phyloP scores from a whole-genome alignment of 345 rosid species.

The Arabidopsis suecica region DNA sequence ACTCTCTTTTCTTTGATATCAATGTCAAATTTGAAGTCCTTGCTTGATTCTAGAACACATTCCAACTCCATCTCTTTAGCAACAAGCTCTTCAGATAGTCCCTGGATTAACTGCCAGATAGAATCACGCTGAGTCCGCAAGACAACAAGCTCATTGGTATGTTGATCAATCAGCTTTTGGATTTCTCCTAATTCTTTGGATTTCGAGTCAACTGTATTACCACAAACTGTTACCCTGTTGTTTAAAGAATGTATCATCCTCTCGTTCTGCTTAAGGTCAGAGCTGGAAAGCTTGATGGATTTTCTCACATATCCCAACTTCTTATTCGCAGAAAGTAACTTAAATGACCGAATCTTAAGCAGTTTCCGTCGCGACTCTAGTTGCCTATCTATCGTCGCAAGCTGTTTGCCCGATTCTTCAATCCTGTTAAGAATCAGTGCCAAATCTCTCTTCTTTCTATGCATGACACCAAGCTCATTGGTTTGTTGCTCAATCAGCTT shows the following conservation, averaged over 20 bases:
- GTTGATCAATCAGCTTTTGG: conserved; percentile 27
- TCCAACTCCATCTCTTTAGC: conserved; percentile 30
- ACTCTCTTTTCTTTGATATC: conserved; percentile 24
- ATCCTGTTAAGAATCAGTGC: neutral
- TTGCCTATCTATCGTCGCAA: conserved; percentile 5
- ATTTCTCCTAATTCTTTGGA: conserved; percentile 23
- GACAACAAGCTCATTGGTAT: conserved; percentile 19
- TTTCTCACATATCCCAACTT: conserved; percentile 20
- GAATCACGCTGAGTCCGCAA: conserved; percentile 8
- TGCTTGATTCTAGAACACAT: conserved; percentile 18
- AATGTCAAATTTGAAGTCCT: neutral
- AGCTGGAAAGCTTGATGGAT: conserved; percentile 1
- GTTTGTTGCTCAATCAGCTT: neutral
- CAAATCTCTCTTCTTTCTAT: neutral
- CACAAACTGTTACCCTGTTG: neutral
- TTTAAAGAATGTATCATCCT: neutral
- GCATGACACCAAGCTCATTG: neutral
- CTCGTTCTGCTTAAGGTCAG: conserved; percentile 14
- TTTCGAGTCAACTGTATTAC: conserved; percentile 1
- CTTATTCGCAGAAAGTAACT: conserved; percentile 1
- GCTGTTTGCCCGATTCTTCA: conserved; percentile 15
- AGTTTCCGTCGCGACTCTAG: neutral
- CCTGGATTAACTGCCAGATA: neutral
- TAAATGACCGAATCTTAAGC: neutral
- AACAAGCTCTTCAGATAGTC: conserved; percentile 2